Conservation (phyloP, 352 stramenopile species). For the Phytophthora sojae region DNA sequence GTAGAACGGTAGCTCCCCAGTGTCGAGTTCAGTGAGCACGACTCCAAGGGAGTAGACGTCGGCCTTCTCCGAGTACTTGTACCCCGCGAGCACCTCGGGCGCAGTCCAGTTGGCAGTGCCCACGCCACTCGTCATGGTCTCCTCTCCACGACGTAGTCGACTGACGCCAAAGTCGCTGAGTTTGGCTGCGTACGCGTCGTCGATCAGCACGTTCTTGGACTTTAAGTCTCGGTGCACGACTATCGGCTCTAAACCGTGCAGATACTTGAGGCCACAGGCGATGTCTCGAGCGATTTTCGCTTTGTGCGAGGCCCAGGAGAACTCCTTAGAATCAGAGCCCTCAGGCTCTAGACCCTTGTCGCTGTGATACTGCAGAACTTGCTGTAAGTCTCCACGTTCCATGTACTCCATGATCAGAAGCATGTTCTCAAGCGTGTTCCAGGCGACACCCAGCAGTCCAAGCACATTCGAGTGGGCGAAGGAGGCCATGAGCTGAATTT, state of each 20-base stretch:
- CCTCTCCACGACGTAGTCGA: conserved; percentile 4
- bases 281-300: conserved; percentile 20
- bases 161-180: conserved; percentile 21
- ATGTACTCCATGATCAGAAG: conserved; percentile 62
- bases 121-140: conserved; percentile 24
- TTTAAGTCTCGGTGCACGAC: conserved; percentile 23
- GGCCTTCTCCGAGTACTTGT: conserved; percentile 22
- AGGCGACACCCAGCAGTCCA: conserved; percentile 45
- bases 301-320: conserved; percentile 27
- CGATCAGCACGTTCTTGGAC: conserved; percentile 21
- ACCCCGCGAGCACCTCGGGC: conserved; percentile 11
- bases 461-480: conserved; percentile 51
- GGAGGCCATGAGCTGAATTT: conserved; percentile 52
- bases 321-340: conserved; percentile 2
- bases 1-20: conserved; percentile 21
- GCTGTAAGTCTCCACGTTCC: conserved; percentile 49
- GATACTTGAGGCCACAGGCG: conserved; percentile 8
- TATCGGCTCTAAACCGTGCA: conserved; percentile 9
- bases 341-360: conserved; percentile 3
- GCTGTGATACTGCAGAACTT: conserved; percentile 37
- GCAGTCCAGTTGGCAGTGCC: conserved; percentile 21
- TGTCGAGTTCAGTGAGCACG: conserved; percentile 21
- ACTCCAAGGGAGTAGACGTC: conserved; percentile 27
- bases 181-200: conserved; percentile 10
- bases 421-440: conserved; percentile 51